Percentiles rank a stretch among this genome's conserved stretches.
Evolutionary conservation across 257 asterid species (phyloP).

Genomic region (Gentiana dahurica): DNA sequence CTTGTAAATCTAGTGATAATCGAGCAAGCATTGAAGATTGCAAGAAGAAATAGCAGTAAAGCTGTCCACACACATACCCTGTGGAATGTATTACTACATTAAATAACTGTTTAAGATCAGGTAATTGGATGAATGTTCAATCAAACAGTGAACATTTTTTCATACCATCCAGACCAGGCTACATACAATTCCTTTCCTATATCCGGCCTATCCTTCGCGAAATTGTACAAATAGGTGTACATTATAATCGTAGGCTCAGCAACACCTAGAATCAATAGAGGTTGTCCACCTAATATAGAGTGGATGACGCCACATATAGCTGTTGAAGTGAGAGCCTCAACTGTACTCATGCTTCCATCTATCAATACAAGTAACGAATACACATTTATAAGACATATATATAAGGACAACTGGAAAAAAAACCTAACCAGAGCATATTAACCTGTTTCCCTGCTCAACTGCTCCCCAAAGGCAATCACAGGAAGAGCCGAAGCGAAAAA

Average conservation of each 20-base stretch:
- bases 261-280: constrained; percentile 83
- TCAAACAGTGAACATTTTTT: constrained; percentile 1
- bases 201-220: constrained; percentile 34
- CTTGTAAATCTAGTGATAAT: constrained; percentile 77
- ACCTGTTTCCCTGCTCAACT: constrained; percentile 90
- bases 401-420: neutral
- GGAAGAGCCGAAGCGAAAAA: constrained; percentile 97
- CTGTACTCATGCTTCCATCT: constrained; percentile 79
- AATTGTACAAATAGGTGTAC: constrained; percentile 69
- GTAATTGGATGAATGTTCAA: neutral
- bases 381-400: neutral
- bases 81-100: constrained; percentile 4
- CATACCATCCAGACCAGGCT: constrained; percentile 92
- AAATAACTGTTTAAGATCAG: neutral
- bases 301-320: constrained; percentile 83
- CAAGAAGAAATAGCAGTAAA: constrained; percentile 58
- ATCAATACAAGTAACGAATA: constrained; percentile 4
- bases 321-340: constrained; percentile 81
- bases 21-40: constrained; percentile 66
- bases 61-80: constrained; percentile 98
- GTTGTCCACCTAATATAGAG: constrained; percentile 81
- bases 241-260: constrained; percentile 95
- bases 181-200: constrained; percentile 57
- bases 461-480: constrained; percentile 89
- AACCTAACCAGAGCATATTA: too few species aligned